Base-by-base conservation (phyloP, 768 basidiomycete genomes). In the Obba rivulosa region DNA sequence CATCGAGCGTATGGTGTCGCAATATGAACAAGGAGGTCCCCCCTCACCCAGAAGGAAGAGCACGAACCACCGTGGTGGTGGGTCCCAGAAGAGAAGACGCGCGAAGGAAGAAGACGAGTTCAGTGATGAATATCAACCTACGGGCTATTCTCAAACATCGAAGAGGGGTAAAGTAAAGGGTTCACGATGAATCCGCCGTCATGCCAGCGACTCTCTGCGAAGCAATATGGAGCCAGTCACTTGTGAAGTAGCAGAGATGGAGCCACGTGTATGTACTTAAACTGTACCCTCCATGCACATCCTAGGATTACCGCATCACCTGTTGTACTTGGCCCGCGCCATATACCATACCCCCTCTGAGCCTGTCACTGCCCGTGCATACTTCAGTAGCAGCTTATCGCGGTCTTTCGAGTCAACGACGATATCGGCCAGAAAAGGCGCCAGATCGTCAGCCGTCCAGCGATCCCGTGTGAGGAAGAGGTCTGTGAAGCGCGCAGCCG, bases 301-400 rank as follows among this genome's bases (percentile, higher is more conserved):
- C 7, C 28, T 31, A 31, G 13, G 28, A 31, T 31, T 5, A 31
- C 28, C 28, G 5, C 5, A 5, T 56, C 66, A 81, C 28, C 70
- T 74, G 60, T 67, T 78, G 58, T 82, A 81, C 58, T 79, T 79
- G 24, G 74, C 77, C 53, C 87, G 70, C 1, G 86, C 76, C 1
- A 85, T 87, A 64, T 92, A 95, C 77, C 80, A 87, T 31, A 79
- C 63, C 0, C 85, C 85, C 10, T 78, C 72, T 0, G 73, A 59
- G 44, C 87, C 85, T 44, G 84, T 88, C 37, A 83, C 76, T 2
- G 87, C 79, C 40, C 94, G 73, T 31, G 89, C 89, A 59, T 86
- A 89, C 68, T 92, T 97, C 37, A 91, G 77, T 34, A 96, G 68
- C 53, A 95, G 62, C 63, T 85, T 92, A 62, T 98, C 94, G 35